Conservation (phyloP, 2,329 filamentous ascomycete genomes). For the Beauveria scarabaeidicola region DNA sequence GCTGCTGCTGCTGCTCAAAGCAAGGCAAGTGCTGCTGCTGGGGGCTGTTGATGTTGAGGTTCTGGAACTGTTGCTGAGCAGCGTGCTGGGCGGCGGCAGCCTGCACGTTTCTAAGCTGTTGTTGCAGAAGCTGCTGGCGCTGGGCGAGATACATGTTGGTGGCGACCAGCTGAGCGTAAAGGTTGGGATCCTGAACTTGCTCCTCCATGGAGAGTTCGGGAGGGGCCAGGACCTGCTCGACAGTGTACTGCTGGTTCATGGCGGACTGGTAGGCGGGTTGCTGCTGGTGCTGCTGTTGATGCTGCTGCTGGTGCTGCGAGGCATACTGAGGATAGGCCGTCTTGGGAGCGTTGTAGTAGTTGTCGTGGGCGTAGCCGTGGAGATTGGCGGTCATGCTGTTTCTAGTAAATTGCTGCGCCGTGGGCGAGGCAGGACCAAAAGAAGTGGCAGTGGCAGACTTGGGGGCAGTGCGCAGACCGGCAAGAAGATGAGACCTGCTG, state of each 20-base stretch:
- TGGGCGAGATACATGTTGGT: slow-evolving; percentile 89
- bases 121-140: slow-evolving; percentile 90
- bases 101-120: slow-evolving; percentile 80
- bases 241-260: slow-evolving; percentile 52
- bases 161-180: slow-evolving; percentile 82
- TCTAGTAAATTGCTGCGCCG: slow-evolving; percentile 34
- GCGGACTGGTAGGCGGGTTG: slow-evolving; percentile 20
- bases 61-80: slow-evolving; percentile 61
- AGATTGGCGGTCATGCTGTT: slow-evolving; percentile 36
- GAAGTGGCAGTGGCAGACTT: slow-evolving; percentile 70
- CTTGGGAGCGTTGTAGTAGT: slow-evolving; percentile 43
- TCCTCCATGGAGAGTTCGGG: slow-evolving; percentile 69
- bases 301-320: slow-evolving; percentile 22
- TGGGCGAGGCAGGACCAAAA: slow-evolving; percentile 59
- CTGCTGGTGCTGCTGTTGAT: slow-evolving; percentile 20
- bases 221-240: slow-evolving; percentile 83
- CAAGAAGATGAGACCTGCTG: slow-evolving; percentile 88
- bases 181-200: slow-evolving; percentile 64
- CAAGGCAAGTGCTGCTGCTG: slow-evolving; percentile 29
- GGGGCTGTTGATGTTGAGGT: slow-evolving; percentile 56
- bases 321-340: slow-evolving; percentile 46
- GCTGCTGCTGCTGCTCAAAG: slow-evolving; percentile 25
- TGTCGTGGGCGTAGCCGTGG: slow-evolving; percentile 35
- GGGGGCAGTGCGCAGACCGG: slow-evolving; percentile 85
- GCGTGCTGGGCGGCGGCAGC: slow-evolving; percentile 46